Conservation (phyloP, 2,329 filamentous ascomycete species). For the Phyllosticta paracitricarpa region DNA sequence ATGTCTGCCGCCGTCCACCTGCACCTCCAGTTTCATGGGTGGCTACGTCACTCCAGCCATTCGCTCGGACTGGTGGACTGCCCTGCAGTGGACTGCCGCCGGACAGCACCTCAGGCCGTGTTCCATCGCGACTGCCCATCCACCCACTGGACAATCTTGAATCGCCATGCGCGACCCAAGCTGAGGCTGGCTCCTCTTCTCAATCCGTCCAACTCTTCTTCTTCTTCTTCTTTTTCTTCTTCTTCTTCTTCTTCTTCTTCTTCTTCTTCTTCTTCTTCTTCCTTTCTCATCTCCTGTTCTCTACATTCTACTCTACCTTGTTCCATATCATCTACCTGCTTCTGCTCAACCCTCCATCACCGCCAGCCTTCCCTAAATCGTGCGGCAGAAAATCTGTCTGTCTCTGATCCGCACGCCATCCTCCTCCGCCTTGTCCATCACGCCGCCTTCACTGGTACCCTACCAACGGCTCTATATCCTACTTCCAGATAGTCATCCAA, state of each 20-base stretch:
- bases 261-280: background rate
- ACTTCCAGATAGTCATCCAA: background rate
- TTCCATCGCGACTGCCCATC: background rate
- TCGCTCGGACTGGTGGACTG: too few species aligned
- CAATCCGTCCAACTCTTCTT: background rate
- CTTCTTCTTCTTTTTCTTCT: background rate
- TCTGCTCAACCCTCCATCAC: background rate
- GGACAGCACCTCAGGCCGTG: too few species aligned
- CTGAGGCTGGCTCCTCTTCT: background rate
- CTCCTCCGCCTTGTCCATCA: background rate
- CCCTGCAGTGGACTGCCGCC: too few species aligned
- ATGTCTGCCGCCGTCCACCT: too few species aligned
- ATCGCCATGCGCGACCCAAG: background rate
- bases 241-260: background rate
- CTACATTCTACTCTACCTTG: background rate
- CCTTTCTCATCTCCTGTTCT: background rate
- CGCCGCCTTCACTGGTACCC: background rate
- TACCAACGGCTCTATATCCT: background rate
- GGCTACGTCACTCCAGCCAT: background rate
- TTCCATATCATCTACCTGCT: background rate
- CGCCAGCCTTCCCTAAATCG: background rate
- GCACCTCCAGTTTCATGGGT: too few species aligned
- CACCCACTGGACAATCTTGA: background rate
- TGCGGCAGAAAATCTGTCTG: background rate
- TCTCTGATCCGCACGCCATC: background rate